Percentiles rank a stretch among this genome's conserved stretches.
phyloP scores from a whole-genome alignment of 140 eudicot species.

The Cichorium intybus region DNA sequence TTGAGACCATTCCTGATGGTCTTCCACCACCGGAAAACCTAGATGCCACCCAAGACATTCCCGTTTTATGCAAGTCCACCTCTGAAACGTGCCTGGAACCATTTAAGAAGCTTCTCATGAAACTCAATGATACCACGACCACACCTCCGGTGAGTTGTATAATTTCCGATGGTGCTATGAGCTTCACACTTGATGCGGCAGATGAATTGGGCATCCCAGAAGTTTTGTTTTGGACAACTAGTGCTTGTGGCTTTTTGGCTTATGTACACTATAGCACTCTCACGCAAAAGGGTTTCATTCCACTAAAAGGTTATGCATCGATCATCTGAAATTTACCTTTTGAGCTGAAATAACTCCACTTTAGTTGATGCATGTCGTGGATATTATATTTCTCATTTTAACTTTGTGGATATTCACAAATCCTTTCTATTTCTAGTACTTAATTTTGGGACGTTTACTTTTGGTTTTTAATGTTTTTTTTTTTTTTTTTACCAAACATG shows the following conservation, averaged over 20 bases:
- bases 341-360: background rate
- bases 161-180: conserved; percentile 32
- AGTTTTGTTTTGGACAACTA: conserved; percentile 45
- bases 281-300: conserved; percentile 31
- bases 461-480: background rate
- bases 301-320: conserved; percentile 36
- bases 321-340: background rate
- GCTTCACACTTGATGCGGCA: conserved; percentile 36
- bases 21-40: conserved; percentile 34
- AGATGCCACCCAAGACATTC: conserved; percentile 35
- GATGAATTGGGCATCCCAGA: conserved; percentile 39
- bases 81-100: conserved; percentile 22
- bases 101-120: conserved; percentile 19
- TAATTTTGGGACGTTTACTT: background rate
- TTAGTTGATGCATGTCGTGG: too few relatives aligned
- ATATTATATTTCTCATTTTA: background rate
- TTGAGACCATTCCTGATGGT: conserved; percentile 45
- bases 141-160: conserved; percentile 28
- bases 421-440: background rate
- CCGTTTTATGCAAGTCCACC: conserved; percentile 23
- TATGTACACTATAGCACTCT: conserved; percentile 32
- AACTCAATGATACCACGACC: background rate
- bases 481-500: background rate
- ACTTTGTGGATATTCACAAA: background rate
- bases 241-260: conserved; percentile 49